phyloP scores from a whole-genome alignment of 1,139 yeast genomes.

The Kodamaea fungicola region DNA sequence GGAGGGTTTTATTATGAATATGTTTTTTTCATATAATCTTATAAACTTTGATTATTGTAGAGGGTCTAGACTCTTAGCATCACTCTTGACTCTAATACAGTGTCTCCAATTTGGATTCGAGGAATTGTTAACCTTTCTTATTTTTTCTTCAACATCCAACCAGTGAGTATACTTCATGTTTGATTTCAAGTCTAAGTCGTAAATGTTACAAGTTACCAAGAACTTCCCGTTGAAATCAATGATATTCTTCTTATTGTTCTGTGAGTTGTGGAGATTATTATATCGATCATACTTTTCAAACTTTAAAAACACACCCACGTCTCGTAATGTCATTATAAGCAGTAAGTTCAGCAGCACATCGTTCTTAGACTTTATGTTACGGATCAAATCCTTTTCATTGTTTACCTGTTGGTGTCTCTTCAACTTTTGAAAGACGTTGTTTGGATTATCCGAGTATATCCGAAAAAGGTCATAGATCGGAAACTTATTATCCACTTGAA shows the following conservation, averaged over 20 bases:
- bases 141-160: conserved; percentile 35
- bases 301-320: conserved; percentile 49
- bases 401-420: conserved; percentile 36
- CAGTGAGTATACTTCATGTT: conserved; percentile 41
- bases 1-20: not conserved
- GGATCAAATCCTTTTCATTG: conserved; percentile 32
- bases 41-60: not conserved
- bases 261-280: conserved; percentile 32
- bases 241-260: conserved; percentile 32
- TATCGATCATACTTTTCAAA: conserved; percentile 32
- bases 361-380: conserved; percentile 29
- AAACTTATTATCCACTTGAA: conserved; percentile 18
- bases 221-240: conserved; percentile 28
- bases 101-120: conserved; percentile 35
- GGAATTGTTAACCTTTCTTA: conserved; percentile 34
- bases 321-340: conserved; percentile 53
- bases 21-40: not conserved
- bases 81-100: conserved; percentile 19
- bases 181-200: conserved; percentile 45
- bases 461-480: conserved; percentile 30
- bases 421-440: conserved; percentile 38
- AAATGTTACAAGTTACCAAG: conserved; percentile 36
- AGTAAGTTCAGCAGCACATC: conserved; percentile 46
- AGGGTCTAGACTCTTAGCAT: not conserved
- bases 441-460: conserved; percentile 25